Evolutionary conservation across 371 early-diverging fungal species (phyloP).

Genomic region (Mucor mucedo): DNA sequence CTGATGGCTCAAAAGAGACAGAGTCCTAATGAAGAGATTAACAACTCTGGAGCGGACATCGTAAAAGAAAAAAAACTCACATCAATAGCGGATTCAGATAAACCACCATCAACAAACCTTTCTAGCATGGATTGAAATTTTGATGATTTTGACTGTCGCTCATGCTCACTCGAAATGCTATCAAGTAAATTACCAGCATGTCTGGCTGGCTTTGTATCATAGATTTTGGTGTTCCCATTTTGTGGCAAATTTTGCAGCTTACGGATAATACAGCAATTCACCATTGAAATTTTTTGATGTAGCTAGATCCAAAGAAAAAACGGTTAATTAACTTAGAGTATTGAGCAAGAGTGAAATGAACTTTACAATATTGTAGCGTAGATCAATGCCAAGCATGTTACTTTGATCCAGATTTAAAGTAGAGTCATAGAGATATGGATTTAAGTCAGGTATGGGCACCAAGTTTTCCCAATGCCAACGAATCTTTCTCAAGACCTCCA

Average conservation of each 20-base stretch:
- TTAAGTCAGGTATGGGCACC: slow-evolving; percentile 61
- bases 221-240: slow-evolving; percentile 7
- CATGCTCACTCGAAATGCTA: not conserved
- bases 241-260: slow-evolving; percentile 32
- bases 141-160: not conserved
- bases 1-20: slow-evolving; percentile 7
- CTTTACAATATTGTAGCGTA: slow-evolving; percentile 68
- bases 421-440: slow-evolving; percentile 34
- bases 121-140: slow-evolving; percentile 16
- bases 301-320: slow-evolving; percentile 34
- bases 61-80: not conserved
- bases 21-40: slow-evolving; percentile 5
- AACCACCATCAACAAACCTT: slow-evolving; percentile 14
- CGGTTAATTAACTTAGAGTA: not conserved
- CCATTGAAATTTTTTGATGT: slow-evolving; percentile 90
- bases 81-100: not conserved
- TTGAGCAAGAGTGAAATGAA: not conserved
- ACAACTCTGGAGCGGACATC: not conserved
- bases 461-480: slow-evolving; percentile 69
- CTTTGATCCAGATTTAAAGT: slow-evolving; percentile 3
- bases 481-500: slow-evolving; percentile 63
- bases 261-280: slow-evolving; percentile 85
- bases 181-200: slow-evolving; percentile 5
- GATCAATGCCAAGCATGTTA: slow-evolving; percentile 64
- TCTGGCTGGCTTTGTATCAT: slow-evolving; percentile 3